Conservation (phyloP, 2,329 filamentous ascomycete species). For the Hypoxylon sp. region DNA sequence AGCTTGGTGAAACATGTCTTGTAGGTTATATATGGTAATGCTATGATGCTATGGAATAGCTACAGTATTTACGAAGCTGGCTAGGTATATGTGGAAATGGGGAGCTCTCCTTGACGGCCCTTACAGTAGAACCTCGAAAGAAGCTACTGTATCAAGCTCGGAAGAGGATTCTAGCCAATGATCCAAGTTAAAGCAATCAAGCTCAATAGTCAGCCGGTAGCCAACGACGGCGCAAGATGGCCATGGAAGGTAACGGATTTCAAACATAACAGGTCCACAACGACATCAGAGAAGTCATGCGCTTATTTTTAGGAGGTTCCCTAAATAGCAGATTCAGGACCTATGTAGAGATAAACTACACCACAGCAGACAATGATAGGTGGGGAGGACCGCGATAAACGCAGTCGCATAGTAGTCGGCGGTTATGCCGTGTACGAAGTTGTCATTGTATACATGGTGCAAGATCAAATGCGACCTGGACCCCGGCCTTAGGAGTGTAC, state of each 20-base stretch:
- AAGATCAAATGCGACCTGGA: slow-evolving; percentile 41
- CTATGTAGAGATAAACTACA: slow-evolving; percentile 33
- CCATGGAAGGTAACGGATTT: slow-evolving; percentile 26
- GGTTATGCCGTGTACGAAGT: slow-evolving; percentile 33
- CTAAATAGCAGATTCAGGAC: slow-evolving; percentile 19
- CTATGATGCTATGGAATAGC: slow-evolving; percentile 29
- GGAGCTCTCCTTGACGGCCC: background rate
- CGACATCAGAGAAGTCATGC: slow-evolving; percentile 39
- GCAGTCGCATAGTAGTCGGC: slow-evolving; percentile 28
- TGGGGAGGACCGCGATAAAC: slow-evolving; percentile 40
- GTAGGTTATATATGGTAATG: slow-evolving; percentile 8
- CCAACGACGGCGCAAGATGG: slow-evolving; percentile 17
- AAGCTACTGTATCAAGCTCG: slow-evolving; percentile 19
- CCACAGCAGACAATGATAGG: slow-evolving; percentile 35
- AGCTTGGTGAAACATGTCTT: slow-evolving; percentile 33
- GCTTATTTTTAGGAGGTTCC: slow-evolving; percentile 36
- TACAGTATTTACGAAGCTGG: slow-evolving; percentile 2
- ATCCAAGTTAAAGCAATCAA: slow-evolving; percentile 30
- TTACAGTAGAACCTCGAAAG: slow-evolving; percentile 12
- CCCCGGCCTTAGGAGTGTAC: slow-evolving; percentile 34
- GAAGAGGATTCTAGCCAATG: slow-evolving; percentile 26
- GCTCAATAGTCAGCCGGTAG: slow-evolving; percentile 20
- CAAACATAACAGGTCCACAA: slow-evolving; percentile 36
- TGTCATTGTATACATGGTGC: slow-evolving; percentile 28
- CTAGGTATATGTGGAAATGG: slow-evolving; percentile 13